Base-by-base conservation (phyloP, 805 yeast species). In the Kodamaea laetipori region DNA sequence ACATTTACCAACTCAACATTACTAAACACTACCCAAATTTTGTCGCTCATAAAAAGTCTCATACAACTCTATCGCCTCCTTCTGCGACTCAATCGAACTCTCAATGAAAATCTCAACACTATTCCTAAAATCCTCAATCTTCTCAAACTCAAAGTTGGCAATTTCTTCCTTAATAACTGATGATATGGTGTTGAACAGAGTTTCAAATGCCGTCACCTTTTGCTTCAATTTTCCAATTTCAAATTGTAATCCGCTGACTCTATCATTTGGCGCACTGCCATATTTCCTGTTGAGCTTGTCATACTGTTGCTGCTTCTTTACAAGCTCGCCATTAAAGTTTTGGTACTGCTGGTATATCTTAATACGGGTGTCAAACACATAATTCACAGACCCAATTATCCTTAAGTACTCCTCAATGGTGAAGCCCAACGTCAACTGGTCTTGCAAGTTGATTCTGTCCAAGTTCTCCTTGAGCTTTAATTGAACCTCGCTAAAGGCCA, bases 101-200 rank as follows among this genome's bases (percentile, higher is more conserved):
- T 94, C 98, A 59, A 95, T 77, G 56, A 82, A 90, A 9, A 92
- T 84, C 64, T 94, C 99, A 41, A 92, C 86, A 49, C 90, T 79
- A 56, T 86, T 86, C 58, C 96, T 78, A 64, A 92, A 89, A 55
- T 90, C 98, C 28, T 78, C 81, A 26, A 88, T 76, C 54, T 83
- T 86, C 45, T 85, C 92, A 34, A 71, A 68, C 58, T 89, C 96
- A 58, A 90, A 88, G 26, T 64, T 69, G 12, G 69, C 74, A 19
- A 92, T 64, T 54, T 94, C 96, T 31, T 63, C 60, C 57, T 80
- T 84, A 42, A 92, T 86, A 3, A 76, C 78, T 12, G 72, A 76
- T 40, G 85, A 81, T 27, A 89, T 77, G 13, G 70, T 71, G n/a
- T 77, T 80, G 62, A 84, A 89, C 45, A 76, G 78, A 16, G 71